Evolutionary conservation across 164 flowering plant genomes (phyloP).

Genomic region (Brasenia schreberi): DNA sequence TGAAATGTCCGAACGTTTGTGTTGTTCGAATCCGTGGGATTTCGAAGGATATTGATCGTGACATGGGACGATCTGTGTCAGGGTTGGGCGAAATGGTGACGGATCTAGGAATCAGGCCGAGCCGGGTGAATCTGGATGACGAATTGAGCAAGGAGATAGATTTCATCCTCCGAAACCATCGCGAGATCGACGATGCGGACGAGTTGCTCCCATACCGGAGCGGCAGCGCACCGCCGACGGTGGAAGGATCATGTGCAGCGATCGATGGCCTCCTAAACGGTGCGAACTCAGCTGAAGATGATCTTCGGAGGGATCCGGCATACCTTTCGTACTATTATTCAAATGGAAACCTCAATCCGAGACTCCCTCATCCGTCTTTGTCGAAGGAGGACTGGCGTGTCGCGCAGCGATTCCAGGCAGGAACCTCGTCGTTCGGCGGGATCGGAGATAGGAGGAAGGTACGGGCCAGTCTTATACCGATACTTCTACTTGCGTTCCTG

Average conservation of each 20-base stretch:
- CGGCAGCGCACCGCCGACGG: conserved; percentile 94
- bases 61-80: conserved; percentile 2
- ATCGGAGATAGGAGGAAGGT: conserved; percentile 33
- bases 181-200: conserved; percentile 13
- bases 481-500: no score
- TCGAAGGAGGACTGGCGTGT: conserved; percentile 86
- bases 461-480: no score
- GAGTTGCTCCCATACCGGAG: conserved; percentile 53
- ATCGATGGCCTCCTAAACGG: conserved; percentile 32
- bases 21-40: background rate
- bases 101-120: conserved; percentile 5
- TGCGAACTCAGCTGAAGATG: conserved; percentile 43
- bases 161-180: conserved; percentile 29
- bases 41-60: background rate
- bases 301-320: conserved; percentile 62
- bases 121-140: conserved; percentile 22
- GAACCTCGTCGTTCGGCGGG: conserved; percentile 29
- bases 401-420: conserved; percentile 59
- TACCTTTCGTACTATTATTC: conserved; percentile 64
- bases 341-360: conserved; percentile 59
- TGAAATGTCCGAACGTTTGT: background rate
- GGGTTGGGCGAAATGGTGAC: conserved; percentile 17
- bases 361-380: conserved; percentile 66
- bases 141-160: conserved; percentile 44
- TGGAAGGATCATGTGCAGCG: conserved; percentile 66